Percentiles rank a stretch among this genome's conserved stretches.
These are phyloP conservation scores for Solanum lycopersicoides DNA, from an alignment of 257 asterid species.

Conservation along the genomic window DNA sequence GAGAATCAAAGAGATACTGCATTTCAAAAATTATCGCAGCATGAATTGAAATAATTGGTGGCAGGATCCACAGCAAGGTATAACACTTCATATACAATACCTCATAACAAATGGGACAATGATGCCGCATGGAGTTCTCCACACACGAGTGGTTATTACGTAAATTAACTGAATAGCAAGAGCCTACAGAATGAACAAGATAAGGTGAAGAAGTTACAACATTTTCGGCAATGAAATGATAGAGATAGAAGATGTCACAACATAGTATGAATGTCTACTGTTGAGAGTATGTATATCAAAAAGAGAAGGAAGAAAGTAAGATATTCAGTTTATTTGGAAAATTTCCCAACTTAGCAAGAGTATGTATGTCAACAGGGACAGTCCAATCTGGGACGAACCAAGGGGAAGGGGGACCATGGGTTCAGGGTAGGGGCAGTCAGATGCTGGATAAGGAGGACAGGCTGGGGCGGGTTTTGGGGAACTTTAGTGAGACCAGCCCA, in stretches of 20 bases:
- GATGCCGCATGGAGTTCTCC: constrained; percentile 96
- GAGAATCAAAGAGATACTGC: constrained; percentile 88
- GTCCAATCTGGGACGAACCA: neutral
- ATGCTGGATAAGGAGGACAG: neutral
- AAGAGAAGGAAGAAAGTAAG: neutral
- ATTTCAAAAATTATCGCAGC: neutral
- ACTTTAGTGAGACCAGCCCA: neutral
- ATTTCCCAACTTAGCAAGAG: neutral
- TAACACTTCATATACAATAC: constrained; percentile 14
- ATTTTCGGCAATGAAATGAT: neutral
- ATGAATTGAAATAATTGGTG: neutral
- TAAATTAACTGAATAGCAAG: constrained; percentile 66
- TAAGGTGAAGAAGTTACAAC: neutral
- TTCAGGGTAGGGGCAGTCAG: neutral
- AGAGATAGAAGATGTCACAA: neutral
- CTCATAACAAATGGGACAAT: constrained; percentile 96
- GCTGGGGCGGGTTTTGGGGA: neutral
- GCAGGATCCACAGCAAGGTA: neutral
- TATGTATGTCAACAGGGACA: neutral
- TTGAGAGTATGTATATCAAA: neutral
- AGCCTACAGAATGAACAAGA: constrained; percentile 30
- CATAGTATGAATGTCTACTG: neutral
- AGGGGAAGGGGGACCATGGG: neutral
- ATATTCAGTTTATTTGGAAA: neutral
- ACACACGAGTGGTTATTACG: constrained; percentile 69